A percentile compares a stretch with the other conserved stretches of the same genome.
phyloP scores from a whole-genome alignment of 441 rosid species.

The Mallotus repandus region DNA sequence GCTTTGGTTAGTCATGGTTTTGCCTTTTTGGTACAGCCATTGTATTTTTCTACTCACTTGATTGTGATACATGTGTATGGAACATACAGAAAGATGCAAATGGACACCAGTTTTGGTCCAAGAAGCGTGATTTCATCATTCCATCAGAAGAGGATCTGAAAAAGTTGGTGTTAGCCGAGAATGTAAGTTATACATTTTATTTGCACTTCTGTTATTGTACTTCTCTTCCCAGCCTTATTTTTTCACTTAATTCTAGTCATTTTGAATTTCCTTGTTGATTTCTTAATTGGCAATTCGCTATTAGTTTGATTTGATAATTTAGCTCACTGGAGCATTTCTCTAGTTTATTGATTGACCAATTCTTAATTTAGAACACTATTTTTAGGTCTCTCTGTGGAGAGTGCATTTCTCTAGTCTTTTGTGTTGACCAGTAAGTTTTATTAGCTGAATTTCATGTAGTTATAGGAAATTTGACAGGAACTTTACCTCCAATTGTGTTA shows the following conservation, averaged over 20 bases:
- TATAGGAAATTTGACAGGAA: not conserved
- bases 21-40: not conserved
- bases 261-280: not conserved
- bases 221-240: not conserved
- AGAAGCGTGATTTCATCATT: slow-evolving; percentile 58
- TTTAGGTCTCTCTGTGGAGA: not conserved
- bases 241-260: not conserved
- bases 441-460: no score
- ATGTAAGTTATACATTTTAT: slow-evolving; percentile 52
- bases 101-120: slow-evolving; percentile 70
- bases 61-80: slow-evolving; percentile 29
- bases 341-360: no score
- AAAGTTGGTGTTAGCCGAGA: slow-evolving; percentile 79
- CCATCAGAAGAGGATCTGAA: slow-evolving; percentile 86
- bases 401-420: not conserved
- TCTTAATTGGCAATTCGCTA: not conserved
- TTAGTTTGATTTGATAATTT: not conserved
- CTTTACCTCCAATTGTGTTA: not conserved
- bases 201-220: not conserved
- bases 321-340: not conserved
- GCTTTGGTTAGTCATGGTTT: slow-evolving; percentile 6
- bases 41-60: slow-evolving; percentile 17
- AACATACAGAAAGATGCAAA: slow-evolving; percentile 61
- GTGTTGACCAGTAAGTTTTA: not conserved
- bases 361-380: no score